Percentiles rank a stretch among this genome's conserved stretches.
Evolutionary conservation across 2,329 filamentous ascomycete genomes (phyloP).

Genomic region (Xylariaceae sp.): DNA sequence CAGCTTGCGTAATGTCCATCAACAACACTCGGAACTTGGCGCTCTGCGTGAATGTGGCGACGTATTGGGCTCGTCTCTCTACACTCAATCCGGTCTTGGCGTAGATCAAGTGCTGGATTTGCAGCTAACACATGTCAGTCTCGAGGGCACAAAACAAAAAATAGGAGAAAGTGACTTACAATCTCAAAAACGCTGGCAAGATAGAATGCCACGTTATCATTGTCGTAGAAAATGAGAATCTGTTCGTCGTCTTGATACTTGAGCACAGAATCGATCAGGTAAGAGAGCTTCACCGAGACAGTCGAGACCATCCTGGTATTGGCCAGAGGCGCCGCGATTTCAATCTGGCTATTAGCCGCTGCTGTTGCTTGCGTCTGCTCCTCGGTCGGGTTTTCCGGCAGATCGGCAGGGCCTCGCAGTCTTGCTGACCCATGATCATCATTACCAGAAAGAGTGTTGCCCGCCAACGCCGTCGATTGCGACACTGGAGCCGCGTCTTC

Average conservation of each 20-base stretch:
- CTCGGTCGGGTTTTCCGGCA: constrained; percentile 8
- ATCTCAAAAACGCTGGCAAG: constrained; percentile 78
- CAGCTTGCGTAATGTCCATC: constrained; percentile 87
- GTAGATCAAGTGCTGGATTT: constrained; percentile 61
- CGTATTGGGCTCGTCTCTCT: constrained; percentile 64
- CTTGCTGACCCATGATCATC: constrained; percentile 28
- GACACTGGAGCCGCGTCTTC: constrained; percentile 10
- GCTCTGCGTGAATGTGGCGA: constrained; percentile 70
- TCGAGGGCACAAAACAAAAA: background rate
- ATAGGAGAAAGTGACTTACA: constrained; percentile 33
- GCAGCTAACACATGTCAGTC: constrained; percentile 37
- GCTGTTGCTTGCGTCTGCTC: constrained; percentile 18
- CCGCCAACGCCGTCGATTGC: constrained; percentile 24
- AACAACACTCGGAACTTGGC: constrained; percentile 67
- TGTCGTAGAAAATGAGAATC: constrained; percentile 88
- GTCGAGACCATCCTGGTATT: constrained; percentile 67
- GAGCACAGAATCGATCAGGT: constrained; percentile 69
- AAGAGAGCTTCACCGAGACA: constrained; percentile 79
- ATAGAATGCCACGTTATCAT: constrained; percentile 81
- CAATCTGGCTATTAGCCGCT: constrained; percentile 39
- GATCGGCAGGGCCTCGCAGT: constrained; percentile 15
- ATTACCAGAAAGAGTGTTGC: constrained; percentile 27
- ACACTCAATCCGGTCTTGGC: constrained; percentile 54
- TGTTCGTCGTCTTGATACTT: constrained; percentile 68
- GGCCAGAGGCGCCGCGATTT: constrained; percentile 47